Base-by-base conservation (phyloP, 306 rosid genomes). In the apple (Malus domestica) region DNA sequence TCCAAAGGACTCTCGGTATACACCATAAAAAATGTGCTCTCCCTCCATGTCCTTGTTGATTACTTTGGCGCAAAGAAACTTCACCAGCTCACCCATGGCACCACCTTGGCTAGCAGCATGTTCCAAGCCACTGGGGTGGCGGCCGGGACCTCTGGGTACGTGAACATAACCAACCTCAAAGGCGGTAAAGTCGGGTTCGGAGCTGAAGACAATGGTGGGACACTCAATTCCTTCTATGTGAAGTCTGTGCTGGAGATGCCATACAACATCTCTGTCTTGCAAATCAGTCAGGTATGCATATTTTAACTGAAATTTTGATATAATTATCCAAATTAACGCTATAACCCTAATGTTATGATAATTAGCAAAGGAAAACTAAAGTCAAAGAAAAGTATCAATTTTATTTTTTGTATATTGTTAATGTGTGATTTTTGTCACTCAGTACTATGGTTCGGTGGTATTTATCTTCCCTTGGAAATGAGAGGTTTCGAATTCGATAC, bases 1-100 rank as follows among this genome's bases (percentile, higher is more conserved):
- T 83, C 82, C 76, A 92, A 90, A 59, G 93, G 89, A 70, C 85
- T 84, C 81, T 55, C 93, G 54, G 4, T 92, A 57, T 73, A 75
- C 68, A 89, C 97, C 27, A 79, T 95, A 20, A 89, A 85, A 27
- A 95, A 95, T 58, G 89, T 95, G 30, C 97, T 95, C 68, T 90
- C 99, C 76, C 97, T 92, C 42, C 97, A 95, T 44, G 89, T 95
- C 3, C 78, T 95, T 0, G 99, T 89, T 1, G 98, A 95, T 80
- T 95, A 95, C 90, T 95, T 88, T 44, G 98, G 97, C 65, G 67
- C 98, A 72, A 90, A 79, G 68, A 95, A 95, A 72, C 97, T 95
- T 68, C 99, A 95, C 86, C 97, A 92, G 75, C 85, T 95, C 49
- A 84, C 90, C 1, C 78, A 87, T 12, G 93, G 98, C 7, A 84